phyloP scores from a whole-genome alignment of 1,284 basidiomycete genomes.

The Mycosarcoma maydis region DNA sequence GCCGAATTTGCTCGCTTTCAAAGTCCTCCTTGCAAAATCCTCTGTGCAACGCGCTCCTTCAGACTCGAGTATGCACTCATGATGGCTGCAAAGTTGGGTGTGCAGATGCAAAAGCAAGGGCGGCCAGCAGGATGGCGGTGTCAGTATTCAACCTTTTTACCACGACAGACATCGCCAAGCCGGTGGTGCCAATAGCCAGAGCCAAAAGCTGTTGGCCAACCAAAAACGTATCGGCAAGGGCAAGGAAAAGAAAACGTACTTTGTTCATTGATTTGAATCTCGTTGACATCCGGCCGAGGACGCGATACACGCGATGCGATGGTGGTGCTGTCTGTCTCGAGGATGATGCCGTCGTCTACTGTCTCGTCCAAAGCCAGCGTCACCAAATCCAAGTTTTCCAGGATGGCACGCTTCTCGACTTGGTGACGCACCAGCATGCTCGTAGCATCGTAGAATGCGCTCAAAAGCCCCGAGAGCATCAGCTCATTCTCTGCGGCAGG shows the following conservation, averaged over 20 bases:
- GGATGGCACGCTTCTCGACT: constrained; percentile 91
- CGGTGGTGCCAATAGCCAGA: no score
- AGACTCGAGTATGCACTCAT: constrained; percentile 67
- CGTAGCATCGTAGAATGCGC: constrained; percentile 85
- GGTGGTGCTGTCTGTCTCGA: constrained; percentile 93
- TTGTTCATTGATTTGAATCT: constrained; percentile 99
- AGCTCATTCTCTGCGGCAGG: constrained; percentile 91
- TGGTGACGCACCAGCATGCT: constrained; percentile 81
- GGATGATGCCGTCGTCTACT: constrained; percentile 95
- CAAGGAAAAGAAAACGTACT: constrained; percentile 47
- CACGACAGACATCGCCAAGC: no score
- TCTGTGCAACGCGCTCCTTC: constrained; percentile 60
- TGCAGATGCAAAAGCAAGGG: no score
- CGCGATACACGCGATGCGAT: constrained; percentile 94
- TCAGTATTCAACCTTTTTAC: no score
- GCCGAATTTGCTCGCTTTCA: background rate
- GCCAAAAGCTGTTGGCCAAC: no score
- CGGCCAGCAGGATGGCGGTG: no score
- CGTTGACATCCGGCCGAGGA: constrained; percentile 89
- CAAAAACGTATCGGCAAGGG: no score
- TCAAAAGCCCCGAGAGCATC: constrained; percentile 87
- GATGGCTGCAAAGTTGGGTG: constrained; percentile 51
- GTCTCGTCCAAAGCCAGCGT: constrained; percentile 95
- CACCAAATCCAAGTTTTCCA: constrained; percentile 94
- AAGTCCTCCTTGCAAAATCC: constrained; percentile 61